Evolutionary conservation across 805 yeast species (phyloP).

Genomic region (Kurtzmaniella cleridarum): DNA sequence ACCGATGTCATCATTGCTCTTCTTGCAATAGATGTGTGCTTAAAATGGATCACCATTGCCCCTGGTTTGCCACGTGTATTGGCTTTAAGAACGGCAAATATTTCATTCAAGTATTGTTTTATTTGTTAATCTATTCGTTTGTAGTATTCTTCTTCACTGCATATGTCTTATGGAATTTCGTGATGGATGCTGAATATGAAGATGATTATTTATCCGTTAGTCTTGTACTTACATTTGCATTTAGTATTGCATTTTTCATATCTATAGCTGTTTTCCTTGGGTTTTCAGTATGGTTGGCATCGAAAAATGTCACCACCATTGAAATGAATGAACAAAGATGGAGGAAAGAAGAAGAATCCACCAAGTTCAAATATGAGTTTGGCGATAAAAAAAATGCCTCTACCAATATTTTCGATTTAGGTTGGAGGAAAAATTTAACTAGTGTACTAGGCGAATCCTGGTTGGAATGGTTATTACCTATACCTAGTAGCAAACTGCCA

Average conservation of each 20-base stretch:
- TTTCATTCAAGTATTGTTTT: slow-evolving; percentile 68
- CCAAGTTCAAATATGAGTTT: slow-evolving; percentile 25
- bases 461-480: slow-evolving; percentile 71
- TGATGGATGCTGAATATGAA: slow-evolving; percentile 34
- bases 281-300: slow-evolving; percentile 54
- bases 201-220: slow-evolving; percentile 47
- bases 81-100: slow-evolving; percentile 78
- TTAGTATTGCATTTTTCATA: slow-evolving; percentile 50
- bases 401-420: slow-evolving; percentile 77
- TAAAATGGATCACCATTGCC: slow-evolving; percentile 62
- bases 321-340: slow-evolving; percentile 62
- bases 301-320: slow-evolving; percentile 71
- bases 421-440: slow-evolving; percentile 55
- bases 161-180: slow-evolving; percentile 43
- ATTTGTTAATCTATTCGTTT: slow-evolving; percentile 44
- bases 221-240: slow-evolving; percentile 54
- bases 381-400: slow-evolving; percentile 35
- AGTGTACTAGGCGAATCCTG: slow-evolving; percentile 67
- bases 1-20: slow-evolving; percentile 55
- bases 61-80: slow-evolving; percentile 89
- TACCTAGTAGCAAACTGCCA: slow-evolving; percentile 12
- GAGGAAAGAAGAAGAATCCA: slow-evolving; percentile 17
- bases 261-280: slow-evolving; percentile 43
- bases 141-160: slow-evolving; percentile 37
- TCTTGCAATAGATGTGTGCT: slow-evolving; percentile 42